A percentile compares a stretch with the other conserved stretches of the same genome.
Conservation (phyloP, 1,284 basidiomycete species). For the Trametes sp. region DNA sequence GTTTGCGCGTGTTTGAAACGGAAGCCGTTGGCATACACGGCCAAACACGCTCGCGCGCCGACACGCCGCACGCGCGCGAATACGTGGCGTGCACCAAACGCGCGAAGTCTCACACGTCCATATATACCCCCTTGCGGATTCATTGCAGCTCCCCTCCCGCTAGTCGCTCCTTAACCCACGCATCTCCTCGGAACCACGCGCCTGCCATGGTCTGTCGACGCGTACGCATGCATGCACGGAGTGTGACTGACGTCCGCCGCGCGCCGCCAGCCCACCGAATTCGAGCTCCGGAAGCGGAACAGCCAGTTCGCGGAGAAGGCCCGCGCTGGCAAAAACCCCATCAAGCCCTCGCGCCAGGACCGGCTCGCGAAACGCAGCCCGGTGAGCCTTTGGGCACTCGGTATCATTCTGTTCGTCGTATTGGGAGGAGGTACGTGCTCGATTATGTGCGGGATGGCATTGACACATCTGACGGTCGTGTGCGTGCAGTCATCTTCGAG, state of each 20-base stretch:
- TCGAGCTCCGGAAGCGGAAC: constrained; percentile 82
- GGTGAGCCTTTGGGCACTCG: constrained; percentile 73
- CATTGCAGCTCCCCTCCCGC: constrained; percentile 3
- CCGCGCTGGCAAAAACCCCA: constrained; percentile 75
- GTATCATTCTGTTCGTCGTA: constrained; percentile 73
- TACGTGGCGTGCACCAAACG: constrained; percentile 30
- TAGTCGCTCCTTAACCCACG: constrained; percentile 33
- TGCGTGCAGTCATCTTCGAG: constrained; percentile 71
- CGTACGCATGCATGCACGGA: not conserved
- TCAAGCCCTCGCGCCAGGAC: constrained; percentile 75
- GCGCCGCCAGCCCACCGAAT: constrained; percentile 57
- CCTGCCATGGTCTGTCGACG: constrained; percentile 43
- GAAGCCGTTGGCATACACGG: constrained; percentile 41
- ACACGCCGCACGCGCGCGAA: constrained; percentile 2
- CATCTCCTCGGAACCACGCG: not conserved
- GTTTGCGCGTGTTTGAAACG: constrained; percentile 46
- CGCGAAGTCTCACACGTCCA: constrained; percentile 28
- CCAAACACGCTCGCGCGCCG: constrained; percentile 23
- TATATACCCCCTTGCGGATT: constrained; percentile 15
- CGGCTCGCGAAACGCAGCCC: constrained; percentile 74
- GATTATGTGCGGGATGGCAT: not conserved
- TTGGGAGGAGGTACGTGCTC: constrained; percentile 73
- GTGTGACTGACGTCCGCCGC: constrained; percentile 4
- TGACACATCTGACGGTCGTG: constrained; percentile 14
- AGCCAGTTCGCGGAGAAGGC: constrained; percentile 77